Base-by-base conservation (phyloP, 192 early-diverging fungal species). In the Entrophospora sp. region DNA sequence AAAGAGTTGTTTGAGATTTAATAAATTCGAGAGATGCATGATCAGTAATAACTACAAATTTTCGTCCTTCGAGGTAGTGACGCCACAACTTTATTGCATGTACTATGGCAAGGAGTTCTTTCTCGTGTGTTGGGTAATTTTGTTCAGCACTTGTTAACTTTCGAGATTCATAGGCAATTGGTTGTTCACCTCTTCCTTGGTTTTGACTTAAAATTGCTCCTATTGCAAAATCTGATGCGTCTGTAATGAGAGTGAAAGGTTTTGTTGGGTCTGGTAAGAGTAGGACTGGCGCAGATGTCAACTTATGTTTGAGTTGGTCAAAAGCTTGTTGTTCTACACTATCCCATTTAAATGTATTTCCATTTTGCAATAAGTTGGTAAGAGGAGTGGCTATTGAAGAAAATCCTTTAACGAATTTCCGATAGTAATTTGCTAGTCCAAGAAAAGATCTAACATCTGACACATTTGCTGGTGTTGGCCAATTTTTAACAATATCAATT, bases 401-500 rank as follows among this genome's bases (percentile, higher is more conserved):
- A 44, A 67, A 82, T 9, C 75, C 61, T 5, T 49, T 16, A 0
- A 75, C 48, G 43, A 77, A 78, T 9, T 66, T 49, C 1, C 69
- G 45, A 57, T 77, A 77, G 34, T 70, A 79, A 20, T 71, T 75
- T 2, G 70, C 46, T 8, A 71, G 35, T 0, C 78, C 78, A 0
- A 76, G 43, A 45, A 81, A 78, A 16, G 59, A 52, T 8, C 64
- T 44, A 20, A 76, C 24, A 13, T 72, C 65, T 5, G 52, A 35
- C 0, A 20, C 42, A 51, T 53, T 71, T 18, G 45, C 46, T 14
- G 70, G 69, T 0, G 42, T 18, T 0, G 55, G 1, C 70, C 66
- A 69, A 0, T 69, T 55, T 2, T 43, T 14, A 6, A 73, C 44
- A 28, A 61, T 67, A 13, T 61, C 46, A 4, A 68, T 53, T 31